These are phyloP conservation scores for Cladophialophora chaetospira DNA, from an alignment of 2,329 filamentous ascomycete genomes.

Conservation along the genomic window DNA sequence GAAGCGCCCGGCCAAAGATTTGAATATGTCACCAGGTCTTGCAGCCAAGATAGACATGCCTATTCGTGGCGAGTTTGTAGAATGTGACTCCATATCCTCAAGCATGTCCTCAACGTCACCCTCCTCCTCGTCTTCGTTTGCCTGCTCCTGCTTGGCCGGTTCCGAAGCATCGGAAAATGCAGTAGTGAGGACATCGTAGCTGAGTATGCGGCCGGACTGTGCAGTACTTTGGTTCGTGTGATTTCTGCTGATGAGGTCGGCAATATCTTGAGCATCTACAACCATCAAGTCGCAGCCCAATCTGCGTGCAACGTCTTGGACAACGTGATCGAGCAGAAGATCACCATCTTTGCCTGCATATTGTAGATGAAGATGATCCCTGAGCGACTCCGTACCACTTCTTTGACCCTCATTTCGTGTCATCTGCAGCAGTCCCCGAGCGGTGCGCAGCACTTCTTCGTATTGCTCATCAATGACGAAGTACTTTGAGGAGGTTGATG, in stretches of 20 bases:
- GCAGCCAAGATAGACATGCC: slow-evolving; percentile 27
- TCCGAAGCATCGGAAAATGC: slow-evolving; percentile 22
- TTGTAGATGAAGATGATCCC: slow-evolving; percentile 61
- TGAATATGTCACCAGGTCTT: slow-evolving; percentile 24
- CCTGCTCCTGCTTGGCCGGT: slow-evolving; percentile 24
- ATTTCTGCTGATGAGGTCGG: slow-evolving; percentile 41
- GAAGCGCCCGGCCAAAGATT: slow-evolving; percentile 24
- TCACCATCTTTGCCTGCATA: slow-evolving; percentile 60
- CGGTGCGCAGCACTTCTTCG: slow-evolving; percentile 29
- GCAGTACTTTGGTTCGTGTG: slow-evolving; percentile 12
- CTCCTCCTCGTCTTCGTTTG: slow-evolving; percentile 19
- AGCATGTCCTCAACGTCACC: slow-evolving; percentile 16
- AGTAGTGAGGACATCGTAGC: slow-evolving; percentile 31
- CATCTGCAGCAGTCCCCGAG: slow-evolving; percentile 27
- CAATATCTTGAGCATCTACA: slow-evolving; percentile 50
- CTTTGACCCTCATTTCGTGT: slow-evolving; percentile 35
- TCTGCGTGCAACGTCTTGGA: slow-evolving; percentile 63
- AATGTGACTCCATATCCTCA: slow-evolving; percentile 19
- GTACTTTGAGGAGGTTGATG: slow-evolving; percentile 18
- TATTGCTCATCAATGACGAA: slow-evolving; percentile 29
- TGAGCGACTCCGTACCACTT: slow-evolving; percentile 50
- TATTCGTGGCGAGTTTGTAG: slow-evolving; percentile 9
- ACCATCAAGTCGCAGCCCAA: slow-evolving; percentile 50
- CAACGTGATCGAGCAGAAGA: slow-evolving; percentile 59
- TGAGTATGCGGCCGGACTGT: slow-evolving; percentile 27